Evolutionary conservation across 768 basidiomycete species (phyloP).

Genomic region (Rhizopogon salebrosus): DNA sequence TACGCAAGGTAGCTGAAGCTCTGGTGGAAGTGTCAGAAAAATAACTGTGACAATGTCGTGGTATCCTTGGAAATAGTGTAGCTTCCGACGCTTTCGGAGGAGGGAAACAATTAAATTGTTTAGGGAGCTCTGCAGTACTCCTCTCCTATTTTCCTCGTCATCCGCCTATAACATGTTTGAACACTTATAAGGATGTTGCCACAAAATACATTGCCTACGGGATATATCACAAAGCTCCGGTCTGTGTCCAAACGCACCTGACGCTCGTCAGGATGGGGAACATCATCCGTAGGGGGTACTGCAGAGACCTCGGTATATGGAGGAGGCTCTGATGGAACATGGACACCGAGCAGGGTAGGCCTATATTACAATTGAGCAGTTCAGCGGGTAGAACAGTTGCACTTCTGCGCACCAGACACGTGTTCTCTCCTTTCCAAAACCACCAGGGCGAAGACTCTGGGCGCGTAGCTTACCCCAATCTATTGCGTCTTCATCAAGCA

Average conservation of each 20-base stretch:
- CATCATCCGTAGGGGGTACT: conserved; percentile 5
- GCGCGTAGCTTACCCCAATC: conserved; percentile 41
- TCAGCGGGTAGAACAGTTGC: conserved; percentile 3
- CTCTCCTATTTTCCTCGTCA: conserved; percentile 16
- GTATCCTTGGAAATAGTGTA: conserved; percentile 90
- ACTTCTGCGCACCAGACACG: conserved; percentile 47
- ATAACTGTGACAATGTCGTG: conserved; percentile 90
- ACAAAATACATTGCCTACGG: conserved; percentile 55
- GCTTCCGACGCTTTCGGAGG: conserved; percentile 64
- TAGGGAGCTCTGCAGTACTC: conserved; percentile 55
- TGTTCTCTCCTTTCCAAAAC: conserved; percentile 54
- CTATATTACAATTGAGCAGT: conserved; percentile 18
- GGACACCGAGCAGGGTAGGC: conserved; percentile 25
- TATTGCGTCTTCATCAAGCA: background rate
- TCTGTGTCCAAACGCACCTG: conserved; percentile 89
- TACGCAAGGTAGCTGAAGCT: conserved; percentile 49
- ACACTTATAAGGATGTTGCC: conserved; percentile 7
- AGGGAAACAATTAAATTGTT: conserved; percentile 69
- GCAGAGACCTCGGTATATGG: conserved; percentile 20
- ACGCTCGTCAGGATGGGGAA: conserved; percentile 68
- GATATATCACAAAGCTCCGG: conserved; percentile 90
- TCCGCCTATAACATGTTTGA: conserved; percentile 5
- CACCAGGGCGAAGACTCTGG: conserved; percentile 51
- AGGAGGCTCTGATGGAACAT: conserved; percentile 36
- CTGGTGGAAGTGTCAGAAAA: conserved; percentile 64